Conservation (phyloP, 2,329 filamentous ascomycete genomes). For the Alternaria ventricosa region DNA sequence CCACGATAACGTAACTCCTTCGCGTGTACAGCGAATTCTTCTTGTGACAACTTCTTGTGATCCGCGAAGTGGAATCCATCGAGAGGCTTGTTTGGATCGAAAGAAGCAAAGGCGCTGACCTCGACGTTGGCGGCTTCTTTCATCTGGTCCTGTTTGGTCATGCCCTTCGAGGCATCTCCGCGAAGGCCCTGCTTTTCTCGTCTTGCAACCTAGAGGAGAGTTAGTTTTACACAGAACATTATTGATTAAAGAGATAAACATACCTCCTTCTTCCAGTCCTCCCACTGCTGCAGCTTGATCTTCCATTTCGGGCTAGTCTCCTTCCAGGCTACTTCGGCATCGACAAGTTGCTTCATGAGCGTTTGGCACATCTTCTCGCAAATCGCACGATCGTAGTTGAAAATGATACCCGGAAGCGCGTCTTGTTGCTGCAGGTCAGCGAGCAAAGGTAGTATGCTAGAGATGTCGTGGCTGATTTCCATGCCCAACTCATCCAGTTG, state of each 20-base stretch:
- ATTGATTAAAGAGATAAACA: background rate
- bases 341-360: conserved; percentile 61
- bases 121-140: conserved; percentile 65
- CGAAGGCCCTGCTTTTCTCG: conserved; percentile 54
- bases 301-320: conserved; percentile 66
- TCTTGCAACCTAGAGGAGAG: conserved; percentile 42
- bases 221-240: background rate
- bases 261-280: conserved; percentile 60
- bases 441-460: conserved; percentile 64
- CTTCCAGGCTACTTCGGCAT: conserved; percentile 65
- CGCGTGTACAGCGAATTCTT: conserved; percentile 65
- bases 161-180: conserved; percentile 53
- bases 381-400: conserved; percentile 73
- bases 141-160: conserved; percentile 63
- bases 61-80: conserved; percentile 72
- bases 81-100: conserved; percentile 70
- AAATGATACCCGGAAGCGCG: conserved; percentile 75
- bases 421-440: conserved; percentile 66
- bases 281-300: conserved; percentile 63
- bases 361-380: conserved; percentile 67
- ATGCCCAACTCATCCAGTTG: conserved; percentile 31
- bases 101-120: conserved; percentile 64
- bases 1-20: conserved; percentile 59
- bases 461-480: conserved; percentile 32
- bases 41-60: conserved; percentile 61